These are phyloP conservation scores for Magnusiomyces paraingens DNA, from an alignment of 1,139 yeast species.

Conservation along the genomic window DNA sequence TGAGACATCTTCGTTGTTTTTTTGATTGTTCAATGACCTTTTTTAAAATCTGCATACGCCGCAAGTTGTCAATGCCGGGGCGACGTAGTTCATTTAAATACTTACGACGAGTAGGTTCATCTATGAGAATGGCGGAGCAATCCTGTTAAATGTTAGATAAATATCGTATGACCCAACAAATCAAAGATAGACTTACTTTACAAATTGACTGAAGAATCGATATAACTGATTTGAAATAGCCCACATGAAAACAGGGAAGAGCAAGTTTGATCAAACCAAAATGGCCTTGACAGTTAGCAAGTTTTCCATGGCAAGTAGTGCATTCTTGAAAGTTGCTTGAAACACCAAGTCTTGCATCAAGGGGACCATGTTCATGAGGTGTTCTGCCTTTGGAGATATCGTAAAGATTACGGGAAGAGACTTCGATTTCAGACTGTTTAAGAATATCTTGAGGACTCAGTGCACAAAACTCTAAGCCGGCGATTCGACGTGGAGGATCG, in stretches of 20 bases:
- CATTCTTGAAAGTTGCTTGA: slow-evolving; percentile 82
- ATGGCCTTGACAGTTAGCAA: slow-evolving; percentile 97
- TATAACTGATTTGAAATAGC: slow-evolving; percentile 88
- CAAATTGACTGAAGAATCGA: slow-evolving; percentile 87
- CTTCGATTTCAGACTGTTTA: slow-evolving; percentile 92
- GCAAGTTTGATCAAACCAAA: slow-evolving; percentile 93
- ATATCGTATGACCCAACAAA: neutral
- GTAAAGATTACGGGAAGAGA: slow-evolving; percentile 83
- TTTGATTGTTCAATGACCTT: slow-evolving; percentile 86
- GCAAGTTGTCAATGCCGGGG: slow-evolving; percentile 83
- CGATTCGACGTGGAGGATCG: slow-evolving; percentile 82
- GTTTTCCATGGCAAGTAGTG: slow-evolving; percentile 82
- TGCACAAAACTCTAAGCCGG: slow-evolving; percentile 89
- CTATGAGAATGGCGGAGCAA: slow-evolving; percentile 73
- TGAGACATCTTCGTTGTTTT: slow-evolving; percentile 84
- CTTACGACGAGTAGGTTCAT: slow-evolving; percentile 62
- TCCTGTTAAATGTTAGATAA: slow-evolving; percentile 27
- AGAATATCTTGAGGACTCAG: slow-evolving; percentile 84
- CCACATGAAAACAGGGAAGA: slow-evolving; percentile 94
- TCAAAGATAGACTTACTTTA: slow-evolving; percentile 37
- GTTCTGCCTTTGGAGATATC: slow-evolving; percentile 81
- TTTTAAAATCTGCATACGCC: slow-evolving; percentile 84
- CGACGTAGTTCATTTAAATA: slow-evolving; percentile 71
- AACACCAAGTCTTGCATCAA: slow-evolving; percentile 91
- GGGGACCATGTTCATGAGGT: slow-evolving; percentile 78